Conservation (phyloP, 2,329 filamentous ascomycete genomes). For the Fusarium sublunatum region DNA sequence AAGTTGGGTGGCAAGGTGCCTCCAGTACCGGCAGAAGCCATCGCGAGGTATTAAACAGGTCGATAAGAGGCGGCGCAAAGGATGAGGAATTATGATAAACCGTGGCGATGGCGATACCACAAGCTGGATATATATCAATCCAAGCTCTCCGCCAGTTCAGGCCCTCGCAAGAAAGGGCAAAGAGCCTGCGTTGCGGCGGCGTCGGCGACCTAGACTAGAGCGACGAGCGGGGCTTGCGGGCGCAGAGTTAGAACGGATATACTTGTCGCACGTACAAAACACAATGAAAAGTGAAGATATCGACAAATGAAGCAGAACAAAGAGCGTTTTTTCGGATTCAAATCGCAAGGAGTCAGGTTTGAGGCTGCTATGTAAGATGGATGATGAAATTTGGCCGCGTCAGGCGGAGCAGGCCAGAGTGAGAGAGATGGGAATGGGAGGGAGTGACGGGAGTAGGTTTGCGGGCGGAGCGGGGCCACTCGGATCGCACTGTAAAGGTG, state of each 20-base stretch:
- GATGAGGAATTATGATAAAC: constrained; percentile 9
- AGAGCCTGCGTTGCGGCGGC: constrained; percentile 43
- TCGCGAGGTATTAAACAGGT: constrained; percentile 45
- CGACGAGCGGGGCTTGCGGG: constrained; percentile 27
- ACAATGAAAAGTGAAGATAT: constrained; percentile 14
- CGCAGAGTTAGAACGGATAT: background rate
- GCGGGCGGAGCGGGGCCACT: background rate
- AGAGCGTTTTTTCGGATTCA: constrained; percentile 39
- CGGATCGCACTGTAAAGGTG: constrained; percentile 1
- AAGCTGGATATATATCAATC: constrained; percentile 41
- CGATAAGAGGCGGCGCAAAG: constrained; percentile 10
- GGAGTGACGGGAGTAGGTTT: background rate
- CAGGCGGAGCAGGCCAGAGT: constrained; percentile 33
- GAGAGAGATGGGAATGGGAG: constrained; percentile 8
- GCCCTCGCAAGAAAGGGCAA: constrained; percentile 43
- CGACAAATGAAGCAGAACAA: constrained; percentile 14
- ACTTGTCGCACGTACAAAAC: constrained; percentile 18
- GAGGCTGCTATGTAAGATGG: constrained; percentile 39
- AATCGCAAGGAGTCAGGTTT: constrained; percentile 29
- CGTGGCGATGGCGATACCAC: constrained; percentile 11
- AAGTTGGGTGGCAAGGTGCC: constrained; percentile 64
- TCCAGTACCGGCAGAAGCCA: constrained; percentile 63
- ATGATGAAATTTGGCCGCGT: constrained; percentile 42
- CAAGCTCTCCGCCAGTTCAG: constrained; percentile 43
- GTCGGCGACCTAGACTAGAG: constrained; percentile 32